These are phyloP conservation scores for Pyrenula aspistea DNA, from an alignment of 495 filamentous ascomycete species.

Conservation along the genomic window DNA sequence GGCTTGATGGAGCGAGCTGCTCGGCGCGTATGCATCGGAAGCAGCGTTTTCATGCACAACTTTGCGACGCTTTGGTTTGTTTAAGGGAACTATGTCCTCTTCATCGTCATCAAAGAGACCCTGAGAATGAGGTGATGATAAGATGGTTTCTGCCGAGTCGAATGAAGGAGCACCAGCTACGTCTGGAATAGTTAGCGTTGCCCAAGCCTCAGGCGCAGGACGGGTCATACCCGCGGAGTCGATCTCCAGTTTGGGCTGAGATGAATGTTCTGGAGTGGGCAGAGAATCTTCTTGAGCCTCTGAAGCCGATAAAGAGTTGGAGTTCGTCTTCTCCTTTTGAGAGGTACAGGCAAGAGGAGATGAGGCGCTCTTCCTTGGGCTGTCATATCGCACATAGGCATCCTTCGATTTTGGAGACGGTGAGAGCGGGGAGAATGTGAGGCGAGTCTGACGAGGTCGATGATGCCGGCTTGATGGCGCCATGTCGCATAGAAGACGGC, in stretches of 20 bases:
- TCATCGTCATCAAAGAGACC: background rate
- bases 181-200: background rate
- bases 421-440: background rate
- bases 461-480: no score
- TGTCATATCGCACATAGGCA: background rate
- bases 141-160: background rate
- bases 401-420: background rate
- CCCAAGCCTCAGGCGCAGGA: no score
- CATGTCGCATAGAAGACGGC: no score
- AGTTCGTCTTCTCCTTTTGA: background rate
- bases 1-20: background rate
- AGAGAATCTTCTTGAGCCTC: background rate
- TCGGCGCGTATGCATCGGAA: background rate
- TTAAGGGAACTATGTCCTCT: background rate
- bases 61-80: background rate
- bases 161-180: background rate
- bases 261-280: background rate
- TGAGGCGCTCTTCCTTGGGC: background rate
- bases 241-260: background rate
- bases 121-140: background rate
- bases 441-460: background rate
- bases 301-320: background rate
- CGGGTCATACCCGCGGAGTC: background rate
- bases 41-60: background rate
- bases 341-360: background rate